Conservation (phyloP, 257 asterid genomes). For the Nicotiana obtusifolia region DNA sequence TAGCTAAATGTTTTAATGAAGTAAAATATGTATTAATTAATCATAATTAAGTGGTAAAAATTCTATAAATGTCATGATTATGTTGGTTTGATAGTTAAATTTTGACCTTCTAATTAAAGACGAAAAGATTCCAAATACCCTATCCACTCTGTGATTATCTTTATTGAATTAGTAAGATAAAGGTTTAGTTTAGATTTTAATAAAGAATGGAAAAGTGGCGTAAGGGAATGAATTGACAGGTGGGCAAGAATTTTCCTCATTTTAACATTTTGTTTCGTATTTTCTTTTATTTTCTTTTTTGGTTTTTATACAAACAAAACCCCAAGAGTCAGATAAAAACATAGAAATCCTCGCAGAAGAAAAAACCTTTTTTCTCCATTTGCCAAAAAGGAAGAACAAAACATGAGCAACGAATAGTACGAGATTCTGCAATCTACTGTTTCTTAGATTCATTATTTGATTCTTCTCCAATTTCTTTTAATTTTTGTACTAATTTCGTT, state of each 20-base stretch:
- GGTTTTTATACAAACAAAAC: neutral
- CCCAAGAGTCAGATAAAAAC: neutral
- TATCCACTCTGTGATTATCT: too few species aligned
- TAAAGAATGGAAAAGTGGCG: neutral
- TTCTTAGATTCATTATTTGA: neutral
- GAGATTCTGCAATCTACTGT: slow-evolving; percentile 4
- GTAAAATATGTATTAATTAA: too few species aligned
- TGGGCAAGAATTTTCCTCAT: neutral
- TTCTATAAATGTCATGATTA: too few species aligned
- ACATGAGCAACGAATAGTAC: slow-evolving; percentile 46
- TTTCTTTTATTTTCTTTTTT: neutral
- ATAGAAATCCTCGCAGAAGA: neutral
- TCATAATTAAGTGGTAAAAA: too few species aligned
- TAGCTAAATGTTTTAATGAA: too few species aligned
- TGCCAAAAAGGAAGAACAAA: neutral
- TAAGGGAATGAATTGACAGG: neutral
- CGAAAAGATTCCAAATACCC: too few species aligned
- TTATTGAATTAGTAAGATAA: too few species aligned
- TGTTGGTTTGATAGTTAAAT: too few species aligned
- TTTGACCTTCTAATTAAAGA: too few species aligned
- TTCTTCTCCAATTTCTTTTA: neutral
- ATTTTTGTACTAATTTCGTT: neutral
- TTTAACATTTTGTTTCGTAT: neutral
- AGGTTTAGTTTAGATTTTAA: neutral
- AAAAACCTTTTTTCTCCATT: neutral